These are phyloP conservation scores for Nothophytophthora sp. DNA, from an alignment of 352 stramenopile species.

Conservation along the genomic window DNA sequence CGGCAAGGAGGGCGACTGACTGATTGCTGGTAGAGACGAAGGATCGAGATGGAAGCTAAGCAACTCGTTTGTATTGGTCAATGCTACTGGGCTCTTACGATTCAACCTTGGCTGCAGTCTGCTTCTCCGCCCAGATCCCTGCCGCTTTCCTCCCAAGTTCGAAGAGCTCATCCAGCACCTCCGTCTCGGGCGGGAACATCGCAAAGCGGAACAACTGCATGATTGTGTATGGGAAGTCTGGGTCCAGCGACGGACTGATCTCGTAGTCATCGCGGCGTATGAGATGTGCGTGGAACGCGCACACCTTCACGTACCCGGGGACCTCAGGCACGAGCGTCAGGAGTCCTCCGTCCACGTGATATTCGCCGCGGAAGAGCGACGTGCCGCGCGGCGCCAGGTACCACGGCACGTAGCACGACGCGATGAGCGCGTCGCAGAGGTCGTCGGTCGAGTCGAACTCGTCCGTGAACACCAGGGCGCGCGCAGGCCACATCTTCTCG, in stretches of 20 bases:
- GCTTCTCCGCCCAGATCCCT: constrained; percentile 46
- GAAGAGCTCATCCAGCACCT: constrained; percentile 71
- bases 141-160: constrained; percentile 52
- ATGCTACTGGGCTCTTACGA: constrained; percentile 5
- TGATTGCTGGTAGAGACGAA: background rate
- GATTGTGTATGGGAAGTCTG: constrained; percentile 57
- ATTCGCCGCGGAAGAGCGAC: constrained; percentile 58
- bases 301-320: constrained; percentile 67
- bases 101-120: constrained; percentile 6
- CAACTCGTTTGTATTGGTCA: constrained; percentile 11
- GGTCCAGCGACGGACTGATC: constrained; percentile 72
- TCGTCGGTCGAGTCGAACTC: constrained; percentile 63
- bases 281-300: constrained; percentile 58
- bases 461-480: constrained; percentile 48
- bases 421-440: constrained; percentile 64
- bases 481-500: constrained; percentile 67
- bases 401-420: constrained; percentile 80
- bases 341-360: constrained; percentile 72
- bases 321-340: constrained; percentile 72
- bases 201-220: constrained; percentile 56
- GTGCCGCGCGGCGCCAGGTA: constrained; percentile 57
- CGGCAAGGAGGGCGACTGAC: background rate
- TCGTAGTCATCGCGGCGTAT: constrained; percentile 67
- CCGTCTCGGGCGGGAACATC: constrained; percentile 53
- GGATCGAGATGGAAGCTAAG: constrained; percentile 1